Evolutionary conservation across 2,329 filamentous ascomycete genomes (phyloP).

Genomic region (Sarocladiaceae sp.): DNA sequence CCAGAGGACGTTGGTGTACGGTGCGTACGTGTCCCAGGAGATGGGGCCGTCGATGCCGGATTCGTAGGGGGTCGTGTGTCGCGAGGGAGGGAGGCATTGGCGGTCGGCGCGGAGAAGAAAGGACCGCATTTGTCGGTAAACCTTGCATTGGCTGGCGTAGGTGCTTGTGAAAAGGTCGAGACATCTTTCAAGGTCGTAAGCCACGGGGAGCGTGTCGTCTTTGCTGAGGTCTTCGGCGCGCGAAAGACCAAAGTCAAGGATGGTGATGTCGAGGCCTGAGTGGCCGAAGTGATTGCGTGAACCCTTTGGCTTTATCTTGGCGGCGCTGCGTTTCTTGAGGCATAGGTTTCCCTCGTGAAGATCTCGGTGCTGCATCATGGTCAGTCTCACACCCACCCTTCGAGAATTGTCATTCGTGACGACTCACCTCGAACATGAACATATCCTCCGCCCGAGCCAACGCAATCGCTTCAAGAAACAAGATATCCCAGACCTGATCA

Average conservation of each 20-base stretch:
- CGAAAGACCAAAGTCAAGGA: conserved; percentile 60
- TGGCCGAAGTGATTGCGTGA: conserved; percentile 42
- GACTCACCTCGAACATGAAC: conserved; percentile 53
- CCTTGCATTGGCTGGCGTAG: conserved; percentile 52
- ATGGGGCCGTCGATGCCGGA: conserved; percentile 39
- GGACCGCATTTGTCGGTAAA: conserved; percentile 58
- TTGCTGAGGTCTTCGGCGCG: conserved; percentile 41
- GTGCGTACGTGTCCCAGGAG: conserved; percentile 47
- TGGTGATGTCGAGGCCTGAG: conserved; percentile 57
- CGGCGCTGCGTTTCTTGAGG: conserved; percentile 37
- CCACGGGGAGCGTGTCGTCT: conserved; percentile 35
- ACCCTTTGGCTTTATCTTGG: conserved; percentile 23
- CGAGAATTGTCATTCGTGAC: no score
- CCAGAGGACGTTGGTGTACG: conserved; percentile 62
- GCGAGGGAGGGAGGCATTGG: conserved; percentile 39
- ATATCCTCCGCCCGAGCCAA: conserved; percentile 52
- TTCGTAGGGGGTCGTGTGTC: conserved; percentile 41
- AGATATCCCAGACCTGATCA: conserved; percentile 56
- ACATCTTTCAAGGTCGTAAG: conserved; percentile 55
- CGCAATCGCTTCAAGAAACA: conserved; percentile 54
- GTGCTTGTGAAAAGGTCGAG: conserved; percentile 54
- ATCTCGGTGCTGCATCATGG: conserved; percentile 48
- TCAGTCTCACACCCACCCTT: no score
- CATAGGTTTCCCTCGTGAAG: conserved; percentile 61
- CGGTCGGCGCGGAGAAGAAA: conserved; percentile 47